Conservation (phyloP, 2,329 filamentous ascomycete genomes). For the Hypoxylon rubiginosum region DNA sequence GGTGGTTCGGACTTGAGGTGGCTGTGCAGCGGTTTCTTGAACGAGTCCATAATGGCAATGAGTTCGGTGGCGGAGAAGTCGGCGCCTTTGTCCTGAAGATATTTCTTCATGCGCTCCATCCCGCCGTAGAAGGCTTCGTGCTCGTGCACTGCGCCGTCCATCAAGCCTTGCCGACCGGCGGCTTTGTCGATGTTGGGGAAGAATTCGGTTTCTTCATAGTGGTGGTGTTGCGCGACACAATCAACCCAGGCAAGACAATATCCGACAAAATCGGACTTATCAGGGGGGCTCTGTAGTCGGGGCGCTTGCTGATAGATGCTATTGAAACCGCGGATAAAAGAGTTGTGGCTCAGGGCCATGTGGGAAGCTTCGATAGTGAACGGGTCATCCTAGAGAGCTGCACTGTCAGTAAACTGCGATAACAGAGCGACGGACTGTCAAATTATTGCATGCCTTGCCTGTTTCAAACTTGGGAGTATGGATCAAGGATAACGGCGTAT, state of each 20-base stretch:
- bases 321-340: slow-evolving; percentile 46
- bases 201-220: slow-evolving; percentile 42
- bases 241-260: slow-evolving; percentile 42
- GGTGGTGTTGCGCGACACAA: slow-evolving; percentile 41
- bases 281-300: slow-evolving; percentile 14
- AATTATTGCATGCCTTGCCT: slow-evolving; percentile 57
- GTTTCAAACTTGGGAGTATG: slow-evolving; percentile 49
- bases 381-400: slow-evolving; percentile 30
- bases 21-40: slow-evolving; percentile 35
- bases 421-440: slow-evolving; percentile 17
- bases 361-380: slow-evolving; percentile 45
- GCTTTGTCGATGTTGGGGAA: slow-evolving; percentile 43
- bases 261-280: slow-evolving; percentile 43
- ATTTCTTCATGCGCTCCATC: slow-evolving; percentile 33
- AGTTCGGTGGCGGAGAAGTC: slow-evolving; percentile 25
- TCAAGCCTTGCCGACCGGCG: slow-evolving; percentile 34
- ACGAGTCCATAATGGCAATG: slow-evolving; percentile 41
- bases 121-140: slow-evolving; percentile 39
- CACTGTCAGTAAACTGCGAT: background rate
- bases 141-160: slow-evolving; percentile 37
- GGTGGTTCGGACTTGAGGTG: slow-evolving; percentile 43
- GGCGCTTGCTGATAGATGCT: slow-evolving; percentile 45
- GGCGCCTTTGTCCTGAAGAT: slow-evolving; percentile 21
- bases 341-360: slow-evolving; percentile 44
- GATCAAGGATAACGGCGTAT: slow-evolving; percentile 38